phyloP scores from a whole-genome alignment of 345 rosid species.

The Brassica carinata region DNA sequence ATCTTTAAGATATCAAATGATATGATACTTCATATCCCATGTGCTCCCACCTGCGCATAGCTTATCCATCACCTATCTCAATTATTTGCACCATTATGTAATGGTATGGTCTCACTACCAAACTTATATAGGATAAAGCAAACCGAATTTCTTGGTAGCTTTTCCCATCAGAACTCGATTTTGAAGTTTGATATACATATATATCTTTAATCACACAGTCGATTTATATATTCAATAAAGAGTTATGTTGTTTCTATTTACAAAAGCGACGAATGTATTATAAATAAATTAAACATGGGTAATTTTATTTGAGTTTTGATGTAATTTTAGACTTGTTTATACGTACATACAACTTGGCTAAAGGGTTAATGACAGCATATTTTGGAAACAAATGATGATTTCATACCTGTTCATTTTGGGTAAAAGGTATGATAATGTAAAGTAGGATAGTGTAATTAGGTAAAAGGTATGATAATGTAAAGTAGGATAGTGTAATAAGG shows the following conservation, averaged over 20 bases:
- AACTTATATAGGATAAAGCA: background rate
- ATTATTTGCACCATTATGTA: slow-evolving; percentile 24
- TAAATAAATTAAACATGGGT: background rate
- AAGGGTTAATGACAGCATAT: background rate
- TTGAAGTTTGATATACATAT: background rate
- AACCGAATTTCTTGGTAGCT: background rate
- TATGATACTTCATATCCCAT: slow-evolving; percentile 32
- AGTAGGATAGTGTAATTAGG: background rate
- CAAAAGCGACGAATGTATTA: background rate
- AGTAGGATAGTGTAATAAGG: too few relatives aligned
- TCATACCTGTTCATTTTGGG: background rate
- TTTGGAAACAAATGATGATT: background rate
- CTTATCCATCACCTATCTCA: slow-evolving; percentile 28
- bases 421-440: background rate
- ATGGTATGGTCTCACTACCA: slow-evolving; percentile 19
- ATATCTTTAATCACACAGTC: background rate
- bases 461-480: too few relatives aligned
- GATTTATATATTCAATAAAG: background rate
- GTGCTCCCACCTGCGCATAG: slow-evolving; percentile 26
- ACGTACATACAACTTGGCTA: background rate
- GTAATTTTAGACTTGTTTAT: background rate
- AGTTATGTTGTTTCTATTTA: background rate
- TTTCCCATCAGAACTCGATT: background rate
- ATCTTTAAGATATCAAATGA: slow-evolving; percentile 23
- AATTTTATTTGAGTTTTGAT: background rate